Conservation (phyloP, 345 rosid genomes). For the Brassica juncea region DNA sequence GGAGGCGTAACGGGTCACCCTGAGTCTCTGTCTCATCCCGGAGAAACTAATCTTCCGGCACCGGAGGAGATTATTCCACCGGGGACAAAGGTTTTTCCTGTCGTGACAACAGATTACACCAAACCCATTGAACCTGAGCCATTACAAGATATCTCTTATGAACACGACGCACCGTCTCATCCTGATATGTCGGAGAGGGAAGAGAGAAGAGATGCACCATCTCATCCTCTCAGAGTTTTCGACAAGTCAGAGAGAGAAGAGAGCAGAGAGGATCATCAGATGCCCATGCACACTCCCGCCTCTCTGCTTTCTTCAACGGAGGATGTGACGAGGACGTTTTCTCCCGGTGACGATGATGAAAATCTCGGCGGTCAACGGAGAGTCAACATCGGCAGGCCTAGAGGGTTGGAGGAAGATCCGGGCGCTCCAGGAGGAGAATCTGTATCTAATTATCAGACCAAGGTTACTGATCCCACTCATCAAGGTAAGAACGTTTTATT, state of each 20-base stretch:
- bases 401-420: constrained; percentile 58
- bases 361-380: constrained; percentile 41
- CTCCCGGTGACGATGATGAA: constrained; percentile 38
- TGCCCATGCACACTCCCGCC: constrained; percentile 42
- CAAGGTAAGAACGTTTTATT: constrained; percentile 38
- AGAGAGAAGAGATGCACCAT: constrained; percentile 6
- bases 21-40: constrained; percentile 30
- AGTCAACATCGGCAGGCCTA: constrained; percentile 44
- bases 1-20: constrained; percentile 35
- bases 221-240: neutral
- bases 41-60: constrained; percentile 33
- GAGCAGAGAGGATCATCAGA: constrained; percentile 39
- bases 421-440: constrained; percentile 44
- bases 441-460: constrained; percentile 60
- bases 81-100: constrained; percentile 31
- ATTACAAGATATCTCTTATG: constrained; percentile 2
- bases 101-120: constrained; percentile 22
- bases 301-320: constrained; percentile 32
- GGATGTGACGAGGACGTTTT: constrained; percentile 40
- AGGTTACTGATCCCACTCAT: constrained; percentile 52
- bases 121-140: constrained; percentile 23
- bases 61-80: constrained; percentile 33
- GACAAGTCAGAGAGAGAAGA: constrained; percentile 25
- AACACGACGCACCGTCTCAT: constrained; percentile 18
- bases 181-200: neutral